Evolutionary conservation across 306 rosid species (phyloP).

Genomic region (Malus fusca): DNA sequence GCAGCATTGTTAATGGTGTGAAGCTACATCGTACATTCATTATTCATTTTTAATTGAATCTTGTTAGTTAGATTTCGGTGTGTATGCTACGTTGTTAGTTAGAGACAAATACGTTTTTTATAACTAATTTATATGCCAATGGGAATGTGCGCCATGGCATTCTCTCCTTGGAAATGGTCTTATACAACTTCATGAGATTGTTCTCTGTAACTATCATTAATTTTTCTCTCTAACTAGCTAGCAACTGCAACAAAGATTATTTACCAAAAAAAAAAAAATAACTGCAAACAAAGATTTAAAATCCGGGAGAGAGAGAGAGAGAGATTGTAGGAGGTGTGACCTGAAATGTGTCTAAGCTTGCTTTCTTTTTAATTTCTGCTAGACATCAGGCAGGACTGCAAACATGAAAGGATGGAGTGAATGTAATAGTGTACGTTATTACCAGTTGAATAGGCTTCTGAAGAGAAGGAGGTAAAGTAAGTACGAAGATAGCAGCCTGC

Average conservation of each 20-base stretch:
- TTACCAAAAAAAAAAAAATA: neutral
- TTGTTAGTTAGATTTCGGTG: neutral
- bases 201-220: neutral
- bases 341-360: neutral
- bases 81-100: neutral
- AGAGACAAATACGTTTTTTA: neutral
- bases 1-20: neutral
- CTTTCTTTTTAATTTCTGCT: neutral
- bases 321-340: neutral
- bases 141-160: neutral
- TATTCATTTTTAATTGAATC: neutral
- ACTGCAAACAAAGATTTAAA: neutral
- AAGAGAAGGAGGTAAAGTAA: neutral
- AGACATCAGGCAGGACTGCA: neutral
- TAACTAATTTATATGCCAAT: neutral
- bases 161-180: neutral
- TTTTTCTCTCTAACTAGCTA: neutral
- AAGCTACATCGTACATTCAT: neutral
- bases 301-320: neutral
- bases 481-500: neutral
- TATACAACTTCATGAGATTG: neutral
- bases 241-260: neutral
- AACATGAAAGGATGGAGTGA: neutral
- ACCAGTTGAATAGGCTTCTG: neutral
- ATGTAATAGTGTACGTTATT: neutral